A percentile compares a stretch with the other conserved stretches of the same genome.
phyloP scores from a whole-genome alignment of 805 yeast genomes.

The Candida loeiensis region DNA sequence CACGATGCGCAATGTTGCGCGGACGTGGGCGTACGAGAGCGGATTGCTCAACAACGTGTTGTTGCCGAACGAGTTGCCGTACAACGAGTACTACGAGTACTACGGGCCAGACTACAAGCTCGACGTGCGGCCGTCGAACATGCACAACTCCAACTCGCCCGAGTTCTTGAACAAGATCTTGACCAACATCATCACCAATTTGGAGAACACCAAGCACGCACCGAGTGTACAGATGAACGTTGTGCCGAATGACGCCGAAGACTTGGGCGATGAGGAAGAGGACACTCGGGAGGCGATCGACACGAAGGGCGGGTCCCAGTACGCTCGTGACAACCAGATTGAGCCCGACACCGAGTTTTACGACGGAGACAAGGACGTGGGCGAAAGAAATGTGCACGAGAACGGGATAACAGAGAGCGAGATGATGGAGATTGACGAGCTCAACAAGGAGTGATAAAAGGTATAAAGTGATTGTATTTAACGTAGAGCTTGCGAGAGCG shows the following conservation, averaged over 20 bases:
- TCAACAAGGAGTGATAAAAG: constrained; percentile 21
- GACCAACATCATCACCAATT: constrained; percentile 68
- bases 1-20: constrained; percentile 93
- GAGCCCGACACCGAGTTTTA: constrained; percentile 77
- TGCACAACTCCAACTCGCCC: constrained; percentile 93
- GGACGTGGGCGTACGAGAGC: constrained; percentile 93
- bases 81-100: constrained; percentile 94
- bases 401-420: constrained; percentile 33
- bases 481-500: constrained; percentile 21
- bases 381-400: constrained; percentile 24
- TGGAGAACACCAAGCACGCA: constrained; percentile 89
- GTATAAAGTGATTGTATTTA: too few species aligned
- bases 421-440: constrained; percentile 33
- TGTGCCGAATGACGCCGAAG: constrained; percentile 87
- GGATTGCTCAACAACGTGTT: constrained; percentile 79
- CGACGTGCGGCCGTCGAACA: constrained; percentile 92
- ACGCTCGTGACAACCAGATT: constrained; percentile 71
- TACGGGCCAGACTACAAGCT: constrained; percentile 95
- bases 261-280: constrained; percentile 81
- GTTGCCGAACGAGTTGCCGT: constrained; percentile 63
- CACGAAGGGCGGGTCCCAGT: constrained; percentile 86
- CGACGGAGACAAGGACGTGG: constrained; percentile 52
- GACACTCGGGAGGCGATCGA: constrained; percentile 77
- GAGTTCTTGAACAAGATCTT: constrained; percentile 85
- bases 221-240: constrained; percentile 95